These are phyloP conservation scores for Pneumocystis jirovecii DNA, from an alignment of 1,139 yeast genomes.

Conservation along the genomic window DNA sequence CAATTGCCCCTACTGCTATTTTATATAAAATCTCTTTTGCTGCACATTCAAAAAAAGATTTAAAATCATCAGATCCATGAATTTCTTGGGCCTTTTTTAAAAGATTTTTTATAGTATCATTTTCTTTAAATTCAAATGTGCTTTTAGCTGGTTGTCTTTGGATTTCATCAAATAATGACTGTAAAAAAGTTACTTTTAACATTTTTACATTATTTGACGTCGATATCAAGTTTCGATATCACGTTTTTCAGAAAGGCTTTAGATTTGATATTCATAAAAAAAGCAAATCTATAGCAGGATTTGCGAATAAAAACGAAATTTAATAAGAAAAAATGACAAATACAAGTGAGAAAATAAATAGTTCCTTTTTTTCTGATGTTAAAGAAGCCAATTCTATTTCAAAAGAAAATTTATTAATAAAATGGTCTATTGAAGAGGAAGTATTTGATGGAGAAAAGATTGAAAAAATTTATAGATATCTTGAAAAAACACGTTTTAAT, in stretches of 20 bases:
- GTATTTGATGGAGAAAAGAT: constrained; percentile 8
- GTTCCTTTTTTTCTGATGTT: not conserved
- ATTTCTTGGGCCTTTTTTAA: not conserved
- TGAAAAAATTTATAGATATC: constrained; percentile 3
- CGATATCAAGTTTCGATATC: not conserved
- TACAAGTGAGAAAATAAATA: not conserved
- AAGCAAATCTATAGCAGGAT: not conserved
- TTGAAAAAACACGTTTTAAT: constrained; percentile 4
- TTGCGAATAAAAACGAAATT: not conserved
- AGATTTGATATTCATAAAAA: not conserved
- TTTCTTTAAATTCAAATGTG: not conserved
- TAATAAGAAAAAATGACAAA: not conserved
- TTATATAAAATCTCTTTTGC: not conserved
- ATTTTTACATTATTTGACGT: not conserved
- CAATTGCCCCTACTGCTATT: not conserved
- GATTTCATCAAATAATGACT: not conserved
- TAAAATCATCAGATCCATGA: not conserved
- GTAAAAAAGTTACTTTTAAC: not conserved
- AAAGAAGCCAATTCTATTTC: not conserved
- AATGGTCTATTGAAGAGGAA: not conserved
- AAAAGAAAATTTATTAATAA: not conserved
- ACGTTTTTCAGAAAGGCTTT: not conserved
- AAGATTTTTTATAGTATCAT: not conserved
- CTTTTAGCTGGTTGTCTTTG: not conserved
- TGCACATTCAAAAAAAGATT: not conserved